Evolutionary conservation across 805 yeast species (phyloP).

Genomic region (Lipomyces lipofer): DNA sequence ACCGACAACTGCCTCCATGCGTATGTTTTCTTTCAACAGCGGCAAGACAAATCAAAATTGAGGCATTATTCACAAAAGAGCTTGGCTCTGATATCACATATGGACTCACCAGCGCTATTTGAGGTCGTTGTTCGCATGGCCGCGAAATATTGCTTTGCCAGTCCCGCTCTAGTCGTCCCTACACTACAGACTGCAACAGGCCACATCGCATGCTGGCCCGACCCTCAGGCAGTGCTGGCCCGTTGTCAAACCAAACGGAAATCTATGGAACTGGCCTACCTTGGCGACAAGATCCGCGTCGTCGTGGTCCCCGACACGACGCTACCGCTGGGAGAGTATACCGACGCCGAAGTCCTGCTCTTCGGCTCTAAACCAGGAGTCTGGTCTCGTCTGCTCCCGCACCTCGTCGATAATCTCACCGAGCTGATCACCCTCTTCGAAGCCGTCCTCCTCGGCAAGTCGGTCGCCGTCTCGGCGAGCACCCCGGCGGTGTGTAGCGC

Average conservation of each 20-base stretch:
- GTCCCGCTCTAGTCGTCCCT: conserved; percentile 7
- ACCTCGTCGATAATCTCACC: conserved; percentile 14
- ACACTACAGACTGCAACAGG: conserved; percentile 25
- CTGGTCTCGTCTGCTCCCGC: conserved; percentile 21
- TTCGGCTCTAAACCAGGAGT: conserved; percentile 20
- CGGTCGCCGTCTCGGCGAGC: conserved; percentile 19
- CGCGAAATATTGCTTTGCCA: conserved; percentile 7
- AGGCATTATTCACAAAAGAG: conserved; percentile 24
- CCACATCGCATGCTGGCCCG: conserved; percentile 29
- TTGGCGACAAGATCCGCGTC: conserved; percentile 24
- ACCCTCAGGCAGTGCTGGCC: conserved; percentile 16
- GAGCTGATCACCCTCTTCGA: conserved; percentile 20
- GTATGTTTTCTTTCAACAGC: conserved; percentile 26
- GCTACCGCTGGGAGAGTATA: conserved; percentile 19
- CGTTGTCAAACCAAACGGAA: conserved; percentile 13
- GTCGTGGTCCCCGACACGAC: conserved; percentile 13
- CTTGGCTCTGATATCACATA: conserved; percentile 19
- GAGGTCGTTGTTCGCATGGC: conserved; percentile 21
- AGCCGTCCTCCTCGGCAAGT: conserved; percentile 16
- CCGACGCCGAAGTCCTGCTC: conserved; percentile 7
- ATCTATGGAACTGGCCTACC: conserved; percentile 19
- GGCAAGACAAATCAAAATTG: conserved; percentile 14
- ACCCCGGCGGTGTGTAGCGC: conserved; percentile 25
- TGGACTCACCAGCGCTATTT: conserved; percentile 25
- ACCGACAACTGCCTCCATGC: conserved; percentile 18